phyloP scores from a whole-genome alignment of 306 rosid genomes.

The Trifolium repens region DNA sequence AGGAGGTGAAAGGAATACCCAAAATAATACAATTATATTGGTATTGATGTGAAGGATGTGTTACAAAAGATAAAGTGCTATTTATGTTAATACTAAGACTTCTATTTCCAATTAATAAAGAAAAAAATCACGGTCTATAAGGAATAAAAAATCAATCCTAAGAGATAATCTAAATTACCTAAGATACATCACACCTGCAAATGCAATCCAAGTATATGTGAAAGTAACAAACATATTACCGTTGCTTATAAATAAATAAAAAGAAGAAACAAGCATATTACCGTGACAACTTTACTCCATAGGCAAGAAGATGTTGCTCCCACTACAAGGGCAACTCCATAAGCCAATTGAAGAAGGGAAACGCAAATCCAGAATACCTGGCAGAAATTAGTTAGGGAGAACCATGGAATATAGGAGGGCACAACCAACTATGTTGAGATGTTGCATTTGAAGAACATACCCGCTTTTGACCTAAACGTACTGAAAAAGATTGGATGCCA shows the following conservation, averaged over 20 bases:
- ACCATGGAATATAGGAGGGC: slow-evolving; percentile 3
- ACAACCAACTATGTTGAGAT: slow-evolving; percentile 30
- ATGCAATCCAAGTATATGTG: neutral
- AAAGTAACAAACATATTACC: slow-evolving; percentile 53
- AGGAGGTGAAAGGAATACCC: neutral
- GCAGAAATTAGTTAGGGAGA: slow-evolving; percentile 42
- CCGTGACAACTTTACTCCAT: slow-evolving; percentile 84
- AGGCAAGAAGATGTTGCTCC: slow-evolving; percentile 75
- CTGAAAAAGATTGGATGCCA: slow-evolving; percentile 87
- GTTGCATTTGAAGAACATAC: slow-evolving; percentile 50
- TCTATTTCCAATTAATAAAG: neutral
- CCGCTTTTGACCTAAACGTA: slow-evolving; percentile 84
- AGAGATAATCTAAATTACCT: slow-evolving; percentile 6
- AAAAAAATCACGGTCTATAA: neutral
- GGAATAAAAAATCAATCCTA: neutral
- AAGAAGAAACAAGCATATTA: slow-evolving; percentile 42
- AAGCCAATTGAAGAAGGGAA: slow-evolving; percentile 83
- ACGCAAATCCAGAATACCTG: slow-evolving; percentile 97
- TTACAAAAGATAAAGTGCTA: neutral
- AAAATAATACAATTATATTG: neutral
- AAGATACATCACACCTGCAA: slow-evolving; percentile 20
- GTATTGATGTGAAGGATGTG: slow-evolving; percentile 1
- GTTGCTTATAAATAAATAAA: slow-evolving; percentile 27
- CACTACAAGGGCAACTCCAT: slow-evolving; percentile 69
- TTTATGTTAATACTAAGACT: neutral